These are phyloP conservation scores for Mimosa bimucronata DNA, from an alignment of 306 rosid genomes.

Conservation along the genomic window DNA sequence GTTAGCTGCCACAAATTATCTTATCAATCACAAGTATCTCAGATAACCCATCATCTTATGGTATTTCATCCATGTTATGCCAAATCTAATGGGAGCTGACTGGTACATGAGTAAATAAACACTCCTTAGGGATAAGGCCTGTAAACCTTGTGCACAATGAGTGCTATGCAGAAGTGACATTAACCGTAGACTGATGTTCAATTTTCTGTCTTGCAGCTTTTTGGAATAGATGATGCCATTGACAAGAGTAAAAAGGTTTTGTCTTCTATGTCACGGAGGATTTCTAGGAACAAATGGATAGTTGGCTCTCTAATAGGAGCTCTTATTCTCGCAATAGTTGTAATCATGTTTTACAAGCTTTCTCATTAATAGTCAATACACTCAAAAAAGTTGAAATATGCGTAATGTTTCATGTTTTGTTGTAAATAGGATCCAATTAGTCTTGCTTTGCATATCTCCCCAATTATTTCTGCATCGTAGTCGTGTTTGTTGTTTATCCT, in stretches of 20 bases:
- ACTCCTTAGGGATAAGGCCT: constrained; percentile 19
- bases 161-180: constrained; percentile 19
- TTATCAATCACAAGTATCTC: neutral
- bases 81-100: neutral
- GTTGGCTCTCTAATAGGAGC: constrained; percentile 70
- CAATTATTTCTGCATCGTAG: constrained; percentile 24
- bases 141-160: constrained; percentile 9
- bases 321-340: constrained; percentile 61
- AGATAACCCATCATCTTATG: neutral
- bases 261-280: constrained; percentile 76
- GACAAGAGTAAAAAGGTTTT: constrained; percentile 87
- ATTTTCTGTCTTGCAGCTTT: constrained; percentile 65
- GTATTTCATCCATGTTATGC: neutral
- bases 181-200: constrained; percentile 31
- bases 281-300: constrained; percentile 83
- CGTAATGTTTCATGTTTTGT: constrained; percentile 28
- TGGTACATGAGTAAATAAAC: neutral
- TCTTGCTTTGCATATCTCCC: constrained; percentile 26
- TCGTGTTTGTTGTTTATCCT: constrained; percentile 27
- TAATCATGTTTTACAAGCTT: constrained; percentile 68
- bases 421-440: constrained; percentile 44
- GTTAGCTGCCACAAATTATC: neutral
- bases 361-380: constrained; percentile 43
- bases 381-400: constrained; percentile 23
- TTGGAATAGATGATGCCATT: constrained; percentile 79